Base-by-base conservation (phyloP, 1,139 yeast species). In the Candida sanyaensis region DNA sequence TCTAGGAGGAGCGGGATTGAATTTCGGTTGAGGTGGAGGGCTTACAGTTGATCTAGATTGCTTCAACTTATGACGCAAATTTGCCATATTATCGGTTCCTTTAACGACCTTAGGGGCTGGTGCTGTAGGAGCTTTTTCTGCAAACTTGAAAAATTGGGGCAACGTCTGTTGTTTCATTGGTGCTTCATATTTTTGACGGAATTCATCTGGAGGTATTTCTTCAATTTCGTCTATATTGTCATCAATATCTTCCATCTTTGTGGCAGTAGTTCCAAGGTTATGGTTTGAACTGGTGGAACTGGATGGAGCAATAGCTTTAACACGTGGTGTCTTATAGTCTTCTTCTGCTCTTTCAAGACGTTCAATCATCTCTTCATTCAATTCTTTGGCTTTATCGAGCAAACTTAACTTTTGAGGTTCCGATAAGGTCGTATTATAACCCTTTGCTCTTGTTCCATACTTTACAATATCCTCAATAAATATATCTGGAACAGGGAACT, bases 1-100 rank as follows among this genome's bases (percentile, higher is more conserved):
- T 45, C 96, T 75, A 1, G 97, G 80, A 2, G 96, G 87, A 42
- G 84, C 83, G 1, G 83, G 83, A 68, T 86, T 53, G 69, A 60
- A 71, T 6, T 49, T 43, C 6, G 64, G 56, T 30, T 53, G 55
- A 21, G 33, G 41, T 3, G 37, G 21, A 17, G 41, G 44, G 5
- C 42, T 10, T 8, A 41, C 26, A 1, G 39, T 9, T 6, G 40
- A 39, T 46, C 77, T 58, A 10, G 65, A 56, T 12, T 55, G 57
- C 41, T 65, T 65, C 37, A 77, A 59, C 48, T 74, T 73, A 45
- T 61, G 64, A 48, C 81, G 64, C 29, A 76, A 72, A 1, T 73
- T 62, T 29, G 76, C 81, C 42, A 76, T 61, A 42, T 68, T 68
- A 24, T 68, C 61, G 0, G 77, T 63, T 1, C 47, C 48, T 31